Conservation (phyloP, 306 rosid genomes). For the Cicer yamashitae region DNA sequence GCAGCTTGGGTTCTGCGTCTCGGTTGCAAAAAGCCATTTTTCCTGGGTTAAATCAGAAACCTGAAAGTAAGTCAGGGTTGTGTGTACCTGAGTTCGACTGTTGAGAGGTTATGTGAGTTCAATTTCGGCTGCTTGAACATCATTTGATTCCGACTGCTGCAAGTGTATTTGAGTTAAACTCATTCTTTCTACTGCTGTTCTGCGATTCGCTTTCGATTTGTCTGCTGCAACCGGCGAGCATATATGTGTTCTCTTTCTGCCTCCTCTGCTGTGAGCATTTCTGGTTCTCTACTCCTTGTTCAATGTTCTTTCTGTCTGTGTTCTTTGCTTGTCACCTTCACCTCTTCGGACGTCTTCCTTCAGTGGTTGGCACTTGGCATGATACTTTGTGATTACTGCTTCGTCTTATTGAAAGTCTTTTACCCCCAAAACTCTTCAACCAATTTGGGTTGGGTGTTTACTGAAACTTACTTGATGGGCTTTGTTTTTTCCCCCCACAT, state of each 20-base stretch:
- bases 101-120: neutral
- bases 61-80: neutral
- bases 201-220: neutral
- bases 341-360: neutral
- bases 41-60: neutral
- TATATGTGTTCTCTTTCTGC: neutral
- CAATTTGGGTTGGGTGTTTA: neutral
- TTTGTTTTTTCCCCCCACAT: neutral
- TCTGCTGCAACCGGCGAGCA: neutral
- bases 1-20: too few relatives aligned
- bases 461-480: neutral
- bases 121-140: neutral
- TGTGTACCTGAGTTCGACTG: neutral
- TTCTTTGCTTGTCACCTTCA: neutral
- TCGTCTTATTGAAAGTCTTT: neutral
- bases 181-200: constrained; percentile 1
- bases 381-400: neutral
- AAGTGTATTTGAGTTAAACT: neutral
- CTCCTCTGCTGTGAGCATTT: neutral
- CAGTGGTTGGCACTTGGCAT: neutral
- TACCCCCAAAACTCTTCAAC: neutral
- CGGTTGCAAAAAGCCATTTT: neutral
- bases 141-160: neutral
- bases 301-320: neutral
- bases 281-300: neutral